Conservation (phyloP, 2,329 filamentous ascomycete species). For the Botryotinia calthae region DNA sequence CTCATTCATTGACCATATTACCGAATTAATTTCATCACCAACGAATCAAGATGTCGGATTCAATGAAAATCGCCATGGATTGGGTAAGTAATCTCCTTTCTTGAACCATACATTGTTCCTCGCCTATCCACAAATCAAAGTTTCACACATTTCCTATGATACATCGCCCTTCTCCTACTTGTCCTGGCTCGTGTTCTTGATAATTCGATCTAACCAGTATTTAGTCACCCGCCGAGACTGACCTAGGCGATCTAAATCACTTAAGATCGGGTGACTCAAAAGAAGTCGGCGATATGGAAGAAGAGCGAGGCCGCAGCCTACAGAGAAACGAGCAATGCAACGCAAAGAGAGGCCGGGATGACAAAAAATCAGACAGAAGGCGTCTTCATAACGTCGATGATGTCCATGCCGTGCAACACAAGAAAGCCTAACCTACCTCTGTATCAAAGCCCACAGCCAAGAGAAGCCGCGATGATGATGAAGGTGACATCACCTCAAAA, state of each 20-base stretch:
- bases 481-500: neutral
- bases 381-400: neutral
- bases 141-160: neutral
- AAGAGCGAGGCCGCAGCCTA: neutral
- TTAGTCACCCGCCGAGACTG: neutral
- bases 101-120: neutral
- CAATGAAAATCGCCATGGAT: neutral
- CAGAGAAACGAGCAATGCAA: neutral
- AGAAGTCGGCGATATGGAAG: rapidly evolving
- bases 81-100: neutral
- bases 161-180: neutral
- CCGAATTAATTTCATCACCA: neutral
- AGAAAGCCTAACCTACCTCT: neutral
- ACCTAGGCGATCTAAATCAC: neutral
- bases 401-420: neutral
- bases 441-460: neutral
- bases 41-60: neutral
- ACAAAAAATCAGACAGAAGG: neutral
- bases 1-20: neutral
- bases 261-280: neutral
- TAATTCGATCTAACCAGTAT: neutral
- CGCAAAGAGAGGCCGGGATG: neutral
- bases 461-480: neutral
- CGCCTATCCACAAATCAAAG: neutral
- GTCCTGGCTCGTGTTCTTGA: neutral